These are phyloP conservation scores for Russula ochroleuca DNA, from an alignment of 768 basidiomycete species.

Conservation along the genomic window DNA sequence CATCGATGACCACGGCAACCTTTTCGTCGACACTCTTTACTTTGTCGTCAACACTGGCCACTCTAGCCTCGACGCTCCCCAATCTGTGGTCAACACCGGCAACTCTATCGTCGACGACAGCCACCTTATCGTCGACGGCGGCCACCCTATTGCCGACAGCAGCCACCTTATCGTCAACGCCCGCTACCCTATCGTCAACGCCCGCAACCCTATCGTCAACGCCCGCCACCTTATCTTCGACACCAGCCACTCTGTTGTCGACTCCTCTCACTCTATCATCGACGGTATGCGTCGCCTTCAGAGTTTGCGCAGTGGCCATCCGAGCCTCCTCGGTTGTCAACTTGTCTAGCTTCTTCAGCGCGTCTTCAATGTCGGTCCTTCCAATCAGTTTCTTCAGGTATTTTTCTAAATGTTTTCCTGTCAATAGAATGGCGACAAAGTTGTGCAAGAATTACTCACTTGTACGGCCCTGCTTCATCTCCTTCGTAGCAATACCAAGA, in stretches of 20 bases:
- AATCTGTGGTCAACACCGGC: background rate
- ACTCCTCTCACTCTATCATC: background rate
- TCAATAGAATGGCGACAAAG: background rate
- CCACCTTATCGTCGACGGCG: background rate
- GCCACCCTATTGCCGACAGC: background rate
- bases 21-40: background rate
- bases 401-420: background rate
- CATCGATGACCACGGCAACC: background rate
- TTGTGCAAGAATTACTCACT: background rate
- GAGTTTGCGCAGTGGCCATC: background rate
- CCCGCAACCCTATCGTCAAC: background rate
- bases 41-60: background rate
- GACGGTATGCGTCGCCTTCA: background rate
- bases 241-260: background rate
- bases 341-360: background rate
- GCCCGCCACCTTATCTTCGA: background rate
- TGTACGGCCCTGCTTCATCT: slow-evolving; percentile 32
- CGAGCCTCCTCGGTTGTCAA: slow-evolving; percentile 5
- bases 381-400: background rate
- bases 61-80: background rate
- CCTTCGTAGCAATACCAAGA: slow-evolving; percentile 1
- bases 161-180: background rate
- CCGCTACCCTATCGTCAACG: too few relatives aligned
- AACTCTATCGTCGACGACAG: background rate
- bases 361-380: background rate